Conservation (phyloP, 2,329 filamentous ascomycete genomes). For the Phoma sp. region DNA sequence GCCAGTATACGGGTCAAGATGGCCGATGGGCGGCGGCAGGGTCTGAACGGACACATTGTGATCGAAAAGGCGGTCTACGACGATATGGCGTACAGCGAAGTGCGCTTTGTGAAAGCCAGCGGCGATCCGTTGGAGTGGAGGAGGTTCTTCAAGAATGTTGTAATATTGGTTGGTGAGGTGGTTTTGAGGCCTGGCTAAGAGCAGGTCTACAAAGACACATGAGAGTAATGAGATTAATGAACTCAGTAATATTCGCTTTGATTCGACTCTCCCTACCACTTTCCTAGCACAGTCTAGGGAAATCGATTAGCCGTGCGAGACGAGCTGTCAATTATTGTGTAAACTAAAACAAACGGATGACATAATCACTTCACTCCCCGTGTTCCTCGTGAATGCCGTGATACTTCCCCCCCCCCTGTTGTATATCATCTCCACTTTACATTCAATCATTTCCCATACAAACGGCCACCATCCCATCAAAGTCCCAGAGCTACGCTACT, state of each 20-base stretch:
- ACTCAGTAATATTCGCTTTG: not conserved
- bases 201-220: not conserved
- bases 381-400: too few species aligned
- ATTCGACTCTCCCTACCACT: not conserved
- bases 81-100: conserved; percentile 72
- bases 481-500: too few species aligned
- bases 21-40: conserved; percentile 73
- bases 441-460: too few species aligned
- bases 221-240: conserved; percentile 5
- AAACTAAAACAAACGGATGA: too few species aligned
- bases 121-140: conserved; percentile 97
- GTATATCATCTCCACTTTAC: too few species aligned
- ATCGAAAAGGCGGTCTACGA: conserved; percentile 72
- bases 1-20: conserved; percentile 76
- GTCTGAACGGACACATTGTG: conserved; percentile 75
- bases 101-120: conserved; percentile 91
- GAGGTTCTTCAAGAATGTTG: conserved; percentile 95
- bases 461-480: too few species aligned
- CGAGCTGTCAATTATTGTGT: too few species aligned
- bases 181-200: conserved; percentile 60
- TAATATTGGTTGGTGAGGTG: conserved; percentile 82
- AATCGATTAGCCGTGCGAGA: too few species aligned
- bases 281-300: too few species aligned
- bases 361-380: too few species aligned
- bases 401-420: too few species aligned